Percentiles rank a stretch among this genome's conserved stretches.
Evolutionary conservation across 257 asterid genomes (phyloP).

Genomic region (Ilex asprella): DNA sequence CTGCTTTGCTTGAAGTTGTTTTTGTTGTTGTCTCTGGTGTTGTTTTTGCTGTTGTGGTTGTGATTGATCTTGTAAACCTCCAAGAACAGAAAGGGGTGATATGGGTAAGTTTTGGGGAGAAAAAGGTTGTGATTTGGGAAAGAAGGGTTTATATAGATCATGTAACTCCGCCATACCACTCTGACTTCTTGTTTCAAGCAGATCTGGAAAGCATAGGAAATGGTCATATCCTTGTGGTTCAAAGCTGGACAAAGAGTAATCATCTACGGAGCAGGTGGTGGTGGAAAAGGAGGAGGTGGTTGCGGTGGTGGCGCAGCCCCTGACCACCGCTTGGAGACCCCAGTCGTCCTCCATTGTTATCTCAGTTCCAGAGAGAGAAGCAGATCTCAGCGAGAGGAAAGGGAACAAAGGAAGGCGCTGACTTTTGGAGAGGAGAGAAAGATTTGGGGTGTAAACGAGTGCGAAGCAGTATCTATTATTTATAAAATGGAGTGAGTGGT

Average conservation of each 20-base stretch:
- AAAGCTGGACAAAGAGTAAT: slow-evolving; percentile 9
- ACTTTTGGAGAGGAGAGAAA: neutral
- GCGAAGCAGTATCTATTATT: too few species aligned
- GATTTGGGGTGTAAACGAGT: too few species aligned
- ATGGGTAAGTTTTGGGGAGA: slow-evolving; percentile 39
- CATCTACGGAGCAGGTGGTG: slow-evolving; percentile 8
- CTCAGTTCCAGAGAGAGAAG: slow-evolving; percentile 20
- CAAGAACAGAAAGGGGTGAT: slow-evolving; percentile 60
- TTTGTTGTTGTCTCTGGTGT: too few species aligned
- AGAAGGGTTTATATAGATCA: slow-evolving; percentile 62
- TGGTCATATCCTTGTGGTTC: slow-evolving; percentile 28
- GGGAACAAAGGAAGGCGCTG: slow-evolving; percentile 10
- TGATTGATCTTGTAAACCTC: slow-evolving; percentile 46
- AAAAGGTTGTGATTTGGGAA: slow-evolving; percentile 22
- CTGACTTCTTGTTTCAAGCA: slow-evolving; percentile 29
- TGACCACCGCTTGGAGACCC: slow-evolving; percentile 94
- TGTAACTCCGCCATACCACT: slow-evolving; percentile 33
- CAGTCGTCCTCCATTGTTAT: slow-evolving; percentile 73
- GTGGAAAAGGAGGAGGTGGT: slow-evolving; percentile 24
- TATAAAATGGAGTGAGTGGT: too few species aligned
- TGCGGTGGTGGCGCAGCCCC: slow-evolving; percentile 67
- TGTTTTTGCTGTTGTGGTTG: too few species aligned
- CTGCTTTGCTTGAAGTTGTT: too few species aligned
- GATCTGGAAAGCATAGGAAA: slow-evolving; percentile 38
- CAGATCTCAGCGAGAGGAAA: slow-evolving; percentile 17